phyloP scores from a whole-genome alignment of 2,329 filamentous ascomycete species.

The Clonostachys rosea region DNA sequence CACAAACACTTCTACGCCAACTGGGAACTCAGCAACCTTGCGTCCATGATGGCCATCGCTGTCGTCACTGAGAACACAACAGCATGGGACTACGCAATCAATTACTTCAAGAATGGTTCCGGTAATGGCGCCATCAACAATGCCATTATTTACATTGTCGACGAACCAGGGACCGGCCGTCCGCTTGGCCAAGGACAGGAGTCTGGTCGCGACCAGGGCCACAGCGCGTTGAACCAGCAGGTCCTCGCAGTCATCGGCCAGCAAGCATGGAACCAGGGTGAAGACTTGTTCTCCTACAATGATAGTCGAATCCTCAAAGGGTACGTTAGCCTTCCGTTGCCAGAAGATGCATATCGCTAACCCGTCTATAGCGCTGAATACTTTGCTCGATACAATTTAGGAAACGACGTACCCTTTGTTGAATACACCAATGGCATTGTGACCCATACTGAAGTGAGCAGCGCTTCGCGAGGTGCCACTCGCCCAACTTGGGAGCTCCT shows the following conservation, averaged over 20 bases:
- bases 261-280: constrained; percentile 34
- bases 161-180: constrained; percentile 17
- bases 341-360: too few relatives aligned
- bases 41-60: constrained; percentile 31
- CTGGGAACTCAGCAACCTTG: constrained; percentile 39
- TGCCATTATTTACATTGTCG: constrained; percentile 19
- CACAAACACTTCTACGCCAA: constrained; percentile 32
- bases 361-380: constrained; percentile 22
- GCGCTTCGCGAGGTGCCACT: constrained; percentile 19
- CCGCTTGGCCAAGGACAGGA: constrained; percentile 9
- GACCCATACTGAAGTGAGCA: constrained; percentile 23
- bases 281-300: constrained; percentile 23
- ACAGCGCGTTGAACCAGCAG: constrained; percentile 30
- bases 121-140: constrained; percentile 30
- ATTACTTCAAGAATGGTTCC: constrained; percentile 30
- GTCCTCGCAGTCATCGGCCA: constrained; percentile 32
- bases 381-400: constrained; percentile 32
- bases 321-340: constrained; percentile 6
- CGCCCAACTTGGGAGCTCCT: constrained; percentile 32
- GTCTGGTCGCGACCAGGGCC: constrained; percentile 33
- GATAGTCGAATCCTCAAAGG: constrained; percentile 25
- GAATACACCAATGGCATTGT: constrained; percentile 28
- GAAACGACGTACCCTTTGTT: constrained; percentile 33
- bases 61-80: constrained; percentile 34
- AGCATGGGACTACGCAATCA: constrained; percentile 27